These are phyloP conservation scores for Talaromyces ruber DNA, from an alignment of 495 filamentous ascomycete genomes.

Conservation along the genomic window DNA sequence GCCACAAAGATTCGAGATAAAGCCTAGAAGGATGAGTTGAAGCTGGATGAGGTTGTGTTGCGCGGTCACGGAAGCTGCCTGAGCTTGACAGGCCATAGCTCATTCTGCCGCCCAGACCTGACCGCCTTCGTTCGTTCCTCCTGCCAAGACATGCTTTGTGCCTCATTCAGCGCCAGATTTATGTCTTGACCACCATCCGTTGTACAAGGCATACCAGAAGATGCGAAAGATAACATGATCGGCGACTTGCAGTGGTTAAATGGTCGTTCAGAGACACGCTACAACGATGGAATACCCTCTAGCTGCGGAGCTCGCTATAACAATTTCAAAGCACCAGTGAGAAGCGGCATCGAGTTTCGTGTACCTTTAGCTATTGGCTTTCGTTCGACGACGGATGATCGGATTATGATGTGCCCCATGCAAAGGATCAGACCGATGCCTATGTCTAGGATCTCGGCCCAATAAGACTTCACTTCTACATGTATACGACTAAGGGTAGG, in stretches of 20 bases:
- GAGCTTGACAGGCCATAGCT: constrained; percentile 16
- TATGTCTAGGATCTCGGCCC: too few relatives aligned
- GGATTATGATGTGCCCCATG: neutral
- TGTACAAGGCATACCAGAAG: too few relatives aligned
- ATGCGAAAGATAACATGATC: too few relatives aligned
- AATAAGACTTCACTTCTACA: neutral
- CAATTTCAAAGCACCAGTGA: neutral
- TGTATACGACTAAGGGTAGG: neutral
- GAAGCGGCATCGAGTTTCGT: neutral
- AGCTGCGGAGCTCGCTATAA: neutral
- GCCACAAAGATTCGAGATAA: neutral
- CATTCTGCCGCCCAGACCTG: constrained; percentile 17
- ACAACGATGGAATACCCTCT: neutral
- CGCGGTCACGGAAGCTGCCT: constrained; percentile 36
- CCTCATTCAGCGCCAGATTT: neutral
- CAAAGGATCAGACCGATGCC: too few relatives aligned
- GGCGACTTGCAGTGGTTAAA: too few relatives aligned
- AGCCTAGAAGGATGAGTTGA: neutral
- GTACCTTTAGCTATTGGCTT: neutral
- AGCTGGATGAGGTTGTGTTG: constrained; percentile 7
- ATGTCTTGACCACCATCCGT: neutral
- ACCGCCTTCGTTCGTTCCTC: neutral
- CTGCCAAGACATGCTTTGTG: neutral
- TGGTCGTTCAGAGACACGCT: too few relatives aligned
- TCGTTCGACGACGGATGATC: neutral